Percentiles rank a stretch among this genome's conserved stretches.
phyloP scores from a whole-genome alignment of 495 filamentous ascomycete species.

The Penicillium diatomitis region DNA sequence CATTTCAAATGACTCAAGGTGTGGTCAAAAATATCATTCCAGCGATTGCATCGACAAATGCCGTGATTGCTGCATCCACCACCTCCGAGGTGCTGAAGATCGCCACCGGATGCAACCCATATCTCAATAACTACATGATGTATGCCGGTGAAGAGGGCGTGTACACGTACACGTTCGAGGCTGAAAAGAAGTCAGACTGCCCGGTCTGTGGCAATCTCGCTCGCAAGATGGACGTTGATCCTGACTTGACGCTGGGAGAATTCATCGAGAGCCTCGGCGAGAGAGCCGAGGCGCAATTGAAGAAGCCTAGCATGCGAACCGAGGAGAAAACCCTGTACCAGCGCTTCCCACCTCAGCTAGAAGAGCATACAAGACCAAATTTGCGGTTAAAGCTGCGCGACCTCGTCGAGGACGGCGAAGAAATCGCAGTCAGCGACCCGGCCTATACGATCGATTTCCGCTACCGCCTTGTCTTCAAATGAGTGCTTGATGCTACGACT shows the following conservation, averaged over 20 bases:
- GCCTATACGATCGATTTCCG: constrained; percentile 69
- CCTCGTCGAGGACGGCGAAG: constrained; percentile 55
- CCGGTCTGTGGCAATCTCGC: constrained; percentile 85
- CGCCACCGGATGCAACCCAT: constrained; percentile 68
- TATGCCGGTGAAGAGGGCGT: constrained; percentile 92
- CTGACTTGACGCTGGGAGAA: constrained; percentile 64
- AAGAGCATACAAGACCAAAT: constrained; percentile 74
- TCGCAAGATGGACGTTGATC: constrained; percentile 60
- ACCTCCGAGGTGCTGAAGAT: constrained; percentile 98
- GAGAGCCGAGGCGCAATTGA: constrained; percentile 74
- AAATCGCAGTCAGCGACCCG: constrained; percentile 74
- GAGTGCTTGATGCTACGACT: neutral
- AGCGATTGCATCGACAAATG: constrained; percentile 95
- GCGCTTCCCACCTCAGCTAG: constrained; percentile 68
- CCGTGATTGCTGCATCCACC: constrained; percentile 87
- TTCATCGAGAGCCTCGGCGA: constrained; percentile 80
- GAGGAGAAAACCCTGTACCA: constrained; percentile 82
- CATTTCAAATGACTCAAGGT: constrained; percentile 93
- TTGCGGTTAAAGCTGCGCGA: constrained; percentile 65
- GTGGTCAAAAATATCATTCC: constrained; percentile 99
- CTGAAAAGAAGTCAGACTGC: constrained; percentile 85
- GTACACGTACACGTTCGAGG: constrained; percentile 94
- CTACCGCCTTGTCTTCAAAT: constrained; percentile 47
- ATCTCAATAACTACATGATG: constrained; percentile 96
- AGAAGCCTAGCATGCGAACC: constrained; percentile 81